Evolutionary conservation across 2,329 filamentous ascomycete genomes (phyloP).

Genomic region (Sarocladiaceae sp.): DNA sequence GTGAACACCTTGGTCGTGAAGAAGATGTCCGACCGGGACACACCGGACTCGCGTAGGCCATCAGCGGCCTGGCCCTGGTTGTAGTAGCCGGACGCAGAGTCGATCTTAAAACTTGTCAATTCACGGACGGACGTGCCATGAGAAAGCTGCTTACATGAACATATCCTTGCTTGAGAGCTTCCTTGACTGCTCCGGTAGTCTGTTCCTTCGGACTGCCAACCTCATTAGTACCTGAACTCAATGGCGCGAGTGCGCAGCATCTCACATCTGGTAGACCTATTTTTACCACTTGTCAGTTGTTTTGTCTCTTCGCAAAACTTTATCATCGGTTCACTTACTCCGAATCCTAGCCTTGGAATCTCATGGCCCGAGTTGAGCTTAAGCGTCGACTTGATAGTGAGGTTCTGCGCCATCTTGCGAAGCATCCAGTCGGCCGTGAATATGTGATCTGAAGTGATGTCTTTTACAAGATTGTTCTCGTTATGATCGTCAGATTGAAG

Average conservation of each 20-base stretch:
- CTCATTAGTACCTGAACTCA: neutral
- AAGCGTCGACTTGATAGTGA: conserved; percentile 41
- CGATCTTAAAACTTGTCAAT: conserved; percentile 32
- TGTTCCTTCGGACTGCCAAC: conserved; percentile 23
- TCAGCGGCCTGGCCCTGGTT: conserved; percentile 48
- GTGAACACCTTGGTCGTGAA: conserved; percentile 54
- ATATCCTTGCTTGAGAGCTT: conserved; percentile 48
- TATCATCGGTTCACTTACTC: conserved; percentile 33
- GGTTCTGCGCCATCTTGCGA: conserved; percentile 39
- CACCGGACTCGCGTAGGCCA: conserved; percentile 35
- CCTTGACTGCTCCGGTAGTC: conserved; percentile 31
- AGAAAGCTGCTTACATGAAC: conserved; percentile 38
- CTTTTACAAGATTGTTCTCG: no score
- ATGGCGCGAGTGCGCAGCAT: neutral
- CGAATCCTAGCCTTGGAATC: conserved; percentile 49
- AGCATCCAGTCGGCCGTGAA: no score
- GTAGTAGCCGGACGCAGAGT: conserved; percentile 47
- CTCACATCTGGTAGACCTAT: conserved; percentile 52
- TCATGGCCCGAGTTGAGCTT: conserved; percentile 53
- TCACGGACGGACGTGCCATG: neutral
- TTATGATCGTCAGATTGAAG: no score
- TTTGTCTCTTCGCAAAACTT: neutral
- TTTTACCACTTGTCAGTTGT: neutral
- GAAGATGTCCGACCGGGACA: conserved; percentile 46
- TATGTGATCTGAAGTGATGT: no score